A percentile compares a stretch with the other conserved stretches of the same genome.
Conservation (phyloP, 2,329 filamentous ascomycete genomes). For the Drechmeria coniospora region DNA sequence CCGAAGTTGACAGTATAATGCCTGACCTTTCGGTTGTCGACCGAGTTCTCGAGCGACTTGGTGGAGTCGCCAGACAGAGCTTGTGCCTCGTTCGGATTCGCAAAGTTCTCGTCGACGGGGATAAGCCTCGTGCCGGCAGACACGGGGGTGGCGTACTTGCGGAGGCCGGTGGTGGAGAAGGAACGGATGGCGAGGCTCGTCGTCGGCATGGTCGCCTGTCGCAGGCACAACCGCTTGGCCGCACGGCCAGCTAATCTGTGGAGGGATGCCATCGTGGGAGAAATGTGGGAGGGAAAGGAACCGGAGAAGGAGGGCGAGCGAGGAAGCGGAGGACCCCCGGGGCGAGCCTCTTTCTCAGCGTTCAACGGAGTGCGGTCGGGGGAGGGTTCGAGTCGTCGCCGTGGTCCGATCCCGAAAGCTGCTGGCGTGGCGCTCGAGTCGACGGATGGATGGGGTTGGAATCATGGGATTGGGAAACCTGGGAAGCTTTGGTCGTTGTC, state of each 20-base stretch:
- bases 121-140: conserved; percentile 42
- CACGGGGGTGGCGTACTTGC: conserved; percentile 44
- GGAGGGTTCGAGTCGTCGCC: conserved; percentile 7
- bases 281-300: conserved; percentile 10
- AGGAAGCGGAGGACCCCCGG: conserved; percentile 14
- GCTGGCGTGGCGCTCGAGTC: no score
- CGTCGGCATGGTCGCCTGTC: conserved; percentile 20
- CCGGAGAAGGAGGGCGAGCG: conserved; percentile 12
- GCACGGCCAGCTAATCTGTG: conserved; percentile 57
- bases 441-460: no score
- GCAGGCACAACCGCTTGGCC: conserved; percentile 51
- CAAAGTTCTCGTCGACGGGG: conserved; percentile 50
- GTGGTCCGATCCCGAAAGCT: conserved; percentile 2
- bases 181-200: conserved; percentile 30
- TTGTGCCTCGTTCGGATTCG: conserved; percentile 33
- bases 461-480: conserved; percentile 11
- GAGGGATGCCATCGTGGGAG: conserved; percentile 47
- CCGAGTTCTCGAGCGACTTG: conserved; percentile 30
- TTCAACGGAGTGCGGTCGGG: conserved; percentile 18
- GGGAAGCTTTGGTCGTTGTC: conserved; percentile 13
- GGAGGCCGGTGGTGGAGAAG: conserved; percentile 49
- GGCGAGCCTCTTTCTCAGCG: conserved; percentile 18
- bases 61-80: conserved; percentile 27
- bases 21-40: conserved; percentile 66
- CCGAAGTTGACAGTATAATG: conserved; percentile 99